Conservation (phyloP, 805 yeast species). For the Yamadazyma scolyti region DNA sequence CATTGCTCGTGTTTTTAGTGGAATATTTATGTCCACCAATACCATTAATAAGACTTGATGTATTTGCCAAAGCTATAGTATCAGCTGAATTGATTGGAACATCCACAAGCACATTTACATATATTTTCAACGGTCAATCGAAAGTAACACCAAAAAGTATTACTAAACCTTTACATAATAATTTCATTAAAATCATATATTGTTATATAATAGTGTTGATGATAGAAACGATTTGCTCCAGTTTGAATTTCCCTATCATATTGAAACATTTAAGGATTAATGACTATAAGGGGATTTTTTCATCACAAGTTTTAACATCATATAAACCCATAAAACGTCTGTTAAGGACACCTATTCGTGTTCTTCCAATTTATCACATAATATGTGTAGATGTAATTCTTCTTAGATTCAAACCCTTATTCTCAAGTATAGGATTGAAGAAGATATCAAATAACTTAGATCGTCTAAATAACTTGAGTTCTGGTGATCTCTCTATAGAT, state of each 20-base stretch:
- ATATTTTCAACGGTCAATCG: not conserved
- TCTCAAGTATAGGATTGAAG: conserved; percentile 11
- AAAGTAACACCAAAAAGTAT: not conserved
- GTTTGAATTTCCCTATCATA: conserved; percentile 3
- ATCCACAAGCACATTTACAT: not conserved
- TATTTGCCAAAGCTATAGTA: conserved; percentile 27
- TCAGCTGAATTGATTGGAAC: conserved; percentile 27
- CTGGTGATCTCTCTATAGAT: conserved; percentile 11
- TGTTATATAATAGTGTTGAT: conserved; percentile 6
- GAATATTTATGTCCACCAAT: conserved; percentile 13
- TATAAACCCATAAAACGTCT: no score
- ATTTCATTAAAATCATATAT: conserved; percentile 5
- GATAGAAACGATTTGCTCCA: conserved; percentile 1
- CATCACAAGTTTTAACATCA: conserved; percentile 5
- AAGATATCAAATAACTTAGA: conserved; percentile 12
- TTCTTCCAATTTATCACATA: conserved; percentile 6
- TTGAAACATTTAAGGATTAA: conserved; percentile 4
- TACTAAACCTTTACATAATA: conserved; percentile 4
- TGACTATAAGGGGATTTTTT: conserved; percentile 7
- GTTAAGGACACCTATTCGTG: not conserved
- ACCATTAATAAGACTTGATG: conserved; percentile 12
- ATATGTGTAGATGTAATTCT: conserved; percentile 12
- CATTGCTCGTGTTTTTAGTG: conserved; percentile 19
- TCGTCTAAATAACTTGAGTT: conserved; percentile 10
- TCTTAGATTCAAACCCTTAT: conserved; percentile 10